phyloP scores from a whole-genome alignment of 2,329 filamentous ascomycete species.

The Arthrobotrys entomopaga region DNA sequence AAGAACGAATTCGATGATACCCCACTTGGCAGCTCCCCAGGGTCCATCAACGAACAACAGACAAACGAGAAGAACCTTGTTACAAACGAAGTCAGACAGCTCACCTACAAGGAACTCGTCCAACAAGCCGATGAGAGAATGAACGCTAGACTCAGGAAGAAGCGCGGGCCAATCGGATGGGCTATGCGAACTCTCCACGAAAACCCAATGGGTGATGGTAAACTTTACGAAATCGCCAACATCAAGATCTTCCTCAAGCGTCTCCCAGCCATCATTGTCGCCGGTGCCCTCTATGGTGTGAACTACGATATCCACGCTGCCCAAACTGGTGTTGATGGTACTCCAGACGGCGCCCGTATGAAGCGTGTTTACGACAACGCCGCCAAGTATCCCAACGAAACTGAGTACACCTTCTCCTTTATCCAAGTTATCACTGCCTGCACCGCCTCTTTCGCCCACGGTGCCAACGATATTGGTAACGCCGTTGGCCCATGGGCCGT shows the following conservation, averaged over 20 bases:
- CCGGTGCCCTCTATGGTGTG: constrained; percentile 75
- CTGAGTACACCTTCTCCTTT: constrained; percentile 74
- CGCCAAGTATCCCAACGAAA: constrained; percentile 71
- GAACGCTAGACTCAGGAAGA: constrained; percentile 72
- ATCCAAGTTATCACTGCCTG: constrained; percentile 75
- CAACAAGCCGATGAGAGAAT: constrained; percentile 69
- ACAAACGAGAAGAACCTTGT: constrained; percentile 65
- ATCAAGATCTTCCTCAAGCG: constrained; percentile 72
- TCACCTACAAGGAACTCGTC: constrained; percentile 72
- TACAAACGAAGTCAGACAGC: constrained; percentile 66
- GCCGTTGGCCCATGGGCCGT: constrained; percentile 73
- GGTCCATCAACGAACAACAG: constrained; percentile 57
- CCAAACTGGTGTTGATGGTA: constrained; percentile 65
- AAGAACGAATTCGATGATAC: constrained; percentile 68
- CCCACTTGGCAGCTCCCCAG: constrained; percentile 60
- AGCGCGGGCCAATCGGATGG: constrained; percentile 78
- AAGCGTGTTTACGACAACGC: constrained; percentile 64
- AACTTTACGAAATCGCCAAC: constrained; percentile 80
- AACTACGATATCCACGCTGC: constrained; percentile 73
- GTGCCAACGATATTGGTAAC: constrained; percentile 74
- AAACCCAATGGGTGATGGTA: constrained; percentile 77
- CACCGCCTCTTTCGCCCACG: constrained; percentile 78
- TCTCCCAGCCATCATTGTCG: constrained; percentile 74
- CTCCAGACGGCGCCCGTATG: constrained; percentile 62
- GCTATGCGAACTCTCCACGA: constrained; percentile 80